Base-by-base conservation (phyloP, 441 rosid species). In the Iberis amara region DNA sequence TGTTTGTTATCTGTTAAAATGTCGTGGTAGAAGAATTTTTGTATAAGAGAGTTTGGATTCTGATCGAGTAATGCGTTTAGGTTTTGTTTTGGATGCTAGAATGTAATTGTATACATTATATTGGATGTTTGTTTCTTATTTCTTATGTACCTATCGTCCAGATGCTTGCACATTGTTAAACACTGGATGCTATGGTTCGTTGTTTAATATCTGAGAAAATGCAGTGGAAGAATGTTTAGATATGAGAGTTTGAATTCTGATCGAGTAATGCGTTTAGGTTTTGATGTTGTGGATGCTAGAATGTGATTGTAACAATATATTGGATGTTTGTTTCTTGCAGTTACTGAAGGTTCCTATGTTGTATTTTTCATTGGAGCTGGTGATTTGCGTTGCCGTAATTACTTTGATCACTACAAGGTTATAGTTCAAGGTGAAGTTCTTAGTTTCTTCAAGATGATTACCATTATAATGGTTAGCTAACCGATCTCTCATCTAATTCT, bases 401-500 rank as follows among this genome's bases (percentile, higher is more conserved):
- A 79, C 70, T 82, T 65, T 47, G 47, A 55, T 14, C 75, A 82
- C 73, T 85, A 91, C 76, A 75, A 66, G 80, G 61, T 71, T 70
- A 52, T 91, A 5, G 94, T 91, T 68, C 85, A 91, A 83, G 96
- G 98, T 90, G 65, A 14, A 12, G 47, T 39, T 28, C 43, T 31
- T 23, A 11, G 9, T 40, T 11, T 3, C 28, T 30, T 43, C 30
- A 27, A 27, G 4, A 15, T 30, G 27, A 24, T 24, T 24, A 27
- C 12, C 27, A n/a, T 4, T 41, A 0, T 12, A 11, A 33, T n/a
- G n/a, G 13, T 9, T 6, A n/a, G 0, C 2, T 27, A 11, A 41
- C 49, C 42, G 27, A 18, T 15, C 10, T 47, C 10, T 43, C 11
- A 18, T 42, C 0, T 57, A 0, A 24, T 21, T 35, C 1, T 35